Percentiles rank a stretch among this genome's conserved stretches.
phyloP scores from a whole-genome alignment of 768 basidiomycete genomes.

The Tylopilus subfusipes region DNA sequence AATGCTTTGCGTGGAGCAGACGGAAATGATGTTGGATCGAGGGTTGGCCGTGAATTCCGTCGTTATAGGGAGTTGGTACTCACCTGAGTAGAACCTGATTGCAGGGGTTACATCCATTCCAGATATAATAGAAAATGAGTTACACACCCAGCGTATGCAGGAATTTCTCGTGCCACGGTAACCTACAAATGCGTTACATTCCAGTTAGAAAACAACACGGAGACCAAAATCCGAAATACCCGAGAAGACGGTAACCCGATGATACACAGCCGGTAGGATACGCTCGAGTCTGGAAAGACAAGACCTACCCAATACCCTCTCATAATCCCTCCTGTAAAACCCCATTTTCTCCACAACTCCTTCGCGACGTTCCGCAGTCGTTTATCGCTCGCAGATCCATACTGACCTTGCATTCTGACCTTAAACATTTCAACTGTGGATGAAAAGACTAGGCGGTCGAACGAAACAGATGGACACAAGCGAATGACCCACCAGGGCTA shows the following conservation, averaged over 20 bases:
- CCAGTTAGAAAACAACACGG: neutral
- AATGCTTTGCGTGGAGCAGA: conserved; percentile 48
- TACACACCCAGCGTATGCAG: conserved; percentile 81
- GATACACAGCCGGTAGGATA: no score
- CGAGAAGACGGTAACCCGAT: neutral
- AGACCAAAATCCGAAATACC: neutral
- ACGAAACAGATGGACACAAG: neutral
- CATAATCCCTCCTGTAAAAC: conserved; percentile 88
- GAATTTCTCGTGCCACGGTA: conserved; percentile 90
- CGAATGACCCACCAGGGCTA: conserved; percentile 64
- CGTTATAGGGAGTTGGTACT: neutral
- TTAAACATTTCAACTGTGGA: conserved; percentile 93
- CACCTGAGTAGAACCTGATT: conserved; percentile 66
- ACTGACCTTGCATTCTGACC: conserved; percentile 96
- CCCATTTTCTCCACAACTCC: conserved; percentile 88
- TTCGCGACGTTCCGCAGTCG: conserved; percentile 62
- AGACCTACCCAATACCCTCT: conserved; percentile 88
- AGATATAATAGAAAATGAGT: neutral
- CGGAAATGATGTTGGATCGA: neutral
- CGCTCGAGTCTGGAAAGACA: conserved; percentile 6
- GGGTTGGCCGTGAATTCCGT: neutral
- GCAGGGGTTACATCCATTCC: neutral
- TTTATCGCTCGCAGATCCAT: conserved; percentile 78
- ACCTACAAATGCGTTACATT: conserved; percentile 43
- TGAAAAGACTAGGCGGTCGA: neutral